Conservation (phyloP, 2,329 filamentous ascomycete species). For the Colletotrichum melonis region DNA sequence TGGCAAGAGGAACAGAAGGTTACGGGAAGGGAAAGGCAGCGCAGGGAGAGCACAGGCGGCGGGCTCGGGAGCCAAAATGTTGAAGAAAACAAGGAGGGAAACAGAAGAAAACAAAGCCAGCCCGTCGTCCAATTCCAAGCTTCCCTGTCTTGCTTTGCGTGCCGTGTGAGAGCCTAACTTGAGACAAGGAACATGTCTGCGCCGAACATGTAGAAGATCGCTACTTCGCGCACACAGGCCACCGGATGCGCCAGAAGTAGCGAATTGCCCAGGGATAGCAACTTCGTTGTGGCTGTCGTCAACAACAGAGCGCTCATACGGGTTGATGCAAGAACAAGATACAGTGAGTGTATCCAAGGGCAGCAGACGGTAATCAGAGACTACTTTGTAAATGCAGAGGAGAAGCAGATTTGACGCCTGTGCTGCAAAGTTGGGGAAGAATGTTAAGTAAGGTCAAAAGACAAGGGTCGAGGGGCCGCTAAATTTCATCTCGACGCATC, state of each 20-base stretch:
- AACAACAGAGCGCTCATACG: not conserved
- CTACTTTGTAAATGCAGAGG: too few species aligned
- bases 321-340: too few species aligned
- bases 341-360: too few species aligned
- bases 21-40: not conserved
- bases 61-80: not conserved
- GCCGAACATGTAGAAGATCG: not conserved
- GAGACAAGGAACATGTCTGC: constrained; percentile 21
- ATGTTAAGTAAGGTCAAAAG: not conserved
- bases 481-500: too few species aligned
- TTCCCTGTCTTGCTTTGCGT: not conserved
- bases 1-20: not conserved
- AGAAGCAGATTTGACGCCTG: not conserved
- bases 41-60: not conserved
- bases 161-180: not conserved
- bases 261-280: not conserved
- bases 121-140: too few species aligned
- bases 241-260: not conserved
- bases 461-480: too few species aligned
- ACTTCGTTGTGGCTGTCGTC: not conserved
- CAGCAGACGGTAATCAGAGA: too few species aligned
- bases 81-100: not conserved
- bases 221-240: constrained; percentile 6
- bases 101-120: not conserved
- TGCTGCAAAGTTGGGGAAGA: not conserved